Evolutionary conservation across 495 filamentous ascomycete genomes (phyloP), one percentile per base, ranked within the genome.

Genomic region (Aspergillus cristatus): DNA sequence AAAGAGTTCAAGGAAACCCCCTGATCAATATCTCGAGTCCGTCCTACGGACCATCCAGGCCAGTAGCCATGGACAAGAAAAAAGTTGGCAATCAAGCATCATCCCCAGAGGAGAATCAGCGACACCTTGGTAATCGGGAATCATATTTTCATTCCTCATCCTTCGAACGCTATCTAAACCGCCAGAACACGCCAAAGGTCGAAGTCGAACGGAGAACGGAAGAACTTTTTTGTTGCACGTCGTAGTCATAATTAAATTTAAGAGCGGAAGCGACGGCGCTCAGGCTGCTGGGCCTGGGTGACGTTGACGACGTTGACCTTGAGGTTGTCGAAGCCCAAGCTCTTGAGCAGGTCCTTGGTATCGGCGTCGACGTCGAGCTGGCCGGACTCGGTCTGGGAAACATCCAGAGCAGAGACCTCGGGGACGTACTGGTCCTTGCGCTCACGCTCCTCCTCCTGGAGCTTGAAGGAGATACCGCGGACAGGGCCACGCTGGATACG

Each of bases 381-480:
- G 49, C 93, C 93, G 57, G 72, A 79, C 74, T 96, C 91, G 57
- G 76, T 81, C 73, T 90, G 84, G 53, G 81, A 81, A 73, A 94
- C 91, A 76, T 97, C 93, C 61, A 98, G 84, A 54, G 93, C 91
- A 29, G 93, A 97, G 53, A 98, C 73, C 71, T 98, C 91, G 50
- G 93, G 93, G 45, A 98, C 91, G 73, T 95, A 98, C 79, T 98
- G 93, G 76, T 98, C 91, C 83, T 98, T 98, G 60, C 91, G 81
- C 75, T 98, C 91, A 75, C 91, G 83, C 78, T 97, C 91, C 74
- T 97, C 91, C 74, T 98, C 91, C 76, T 98, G 91, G 37, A 98
- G 82, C 80, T 97, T 98, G 86, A 98, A 98, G 65, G 93, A 97
- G 72, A 98, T 98, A 78, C 91, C 91, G 57, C 91, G 91, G 68